A percentile compares a stretch with the other conserved stretches of the same genome.
These are phyloP conservation scores for Sporopachydermia cereana DNA, from an alignment of 1,139 yeast genomes.

Conservation along the genomic window DNA sequence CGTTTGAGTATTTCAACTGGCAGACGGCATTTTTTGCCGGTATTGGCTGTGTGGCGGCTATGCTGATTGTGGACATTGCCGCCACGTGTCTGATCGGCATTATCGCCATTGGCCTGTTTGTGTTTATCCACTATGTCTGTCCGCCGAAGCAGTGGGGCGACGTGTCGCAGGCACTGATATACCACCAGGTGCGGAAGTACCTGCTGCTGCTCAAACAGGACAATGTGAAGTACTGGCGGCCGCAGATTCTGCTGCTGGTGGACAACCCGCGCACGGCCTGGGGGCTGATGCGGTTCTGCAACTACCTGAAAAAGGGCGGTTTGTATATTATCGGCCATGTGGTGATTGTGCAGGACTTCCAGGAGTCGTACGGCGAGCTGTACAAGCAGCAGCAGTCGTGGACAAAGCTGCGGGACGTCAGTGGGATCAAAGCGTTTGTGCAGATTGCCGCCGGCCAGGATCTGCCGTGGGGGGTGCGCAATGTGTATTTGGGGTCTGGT, in stretches of 20 bases:
- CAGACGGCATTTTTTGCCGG: slow-evolving; percentile 76
- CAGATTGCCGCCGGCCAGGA: slow-evolving; percentile 85
- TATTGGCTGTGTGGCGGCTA: slow-evolving; percentile 57
- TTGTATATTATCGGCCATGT: slow-evolving; percentile 88
- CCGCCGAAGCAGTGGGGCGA: slow-evolving; percentile 98
- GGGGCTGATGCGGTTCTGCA: slow-evolving; percentile 89
- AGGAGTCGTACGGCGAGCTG: slow-evolving; percentile 53
- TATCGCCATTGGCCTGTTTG: slow-evolving; percentile 51
- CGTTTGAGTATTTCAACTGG: slow-evolving; percentile 76
- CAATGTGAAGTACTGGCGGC: slow-evolving; percentile 96
- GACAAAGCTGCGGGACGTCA: slow-evolving; percentile 66
- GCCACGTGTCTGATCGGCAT: slow-evolving; percentile 71
- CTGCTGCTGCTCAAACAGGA: slow-evolving; percentile 71
- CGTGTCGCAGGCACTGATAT: slow-evolving; percentile 85
- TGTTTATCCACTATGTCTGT: slow-evolving; percentile 75
- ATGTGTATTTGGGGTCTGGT: slow-evolving; percentile 85
- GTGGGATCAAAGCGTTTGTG: slow-evolving; percentile 80
- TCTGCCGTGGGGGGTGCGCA: slow-evolving; percentile 92
- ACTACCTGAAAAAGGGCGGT: slow-evolving; percentile 90
- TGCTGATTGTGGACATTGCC: slow-evolving; percentile 88
- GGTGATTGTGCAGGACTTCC: slow-evolving; percentile 45
- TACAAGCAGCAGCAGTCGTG: slow-evolving; percentile 69
- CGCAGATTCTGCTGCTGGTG: slow-evolving; percentile 76
- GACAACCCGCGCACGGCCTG: slow-evolving; percentile 88
- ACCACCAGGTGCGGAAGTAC: slow-evolving; percentile 92